phyloP scores from a whole-genome alignment of 352 stramenopile species.

The Phytopythium ostracodes region DNA sequence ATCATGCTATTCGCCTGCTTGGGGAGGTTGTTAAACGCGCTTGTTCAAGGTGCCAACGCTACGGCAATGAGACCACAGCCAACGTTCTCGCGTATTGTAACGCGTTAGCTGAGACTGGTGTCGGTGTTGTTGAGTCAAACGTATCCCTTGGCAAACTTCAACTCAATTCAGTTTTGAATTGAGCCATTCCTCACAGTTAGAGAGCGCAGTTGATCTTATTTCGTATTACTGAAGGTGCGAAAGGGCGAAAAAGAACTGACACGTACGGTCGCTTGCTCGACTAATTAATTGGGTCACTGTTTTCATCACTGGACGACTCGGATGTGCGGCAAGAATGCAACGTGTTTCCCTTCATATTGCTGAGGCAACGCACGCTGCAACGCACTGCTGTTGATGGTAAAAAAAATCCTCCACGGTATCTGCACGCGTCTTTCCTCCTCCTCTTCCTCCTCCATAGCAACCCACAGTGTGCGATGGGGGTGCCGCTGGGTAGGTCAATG shows the following conservation, averaged over 20 bases:
- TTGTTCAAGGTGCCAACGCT: neutral
- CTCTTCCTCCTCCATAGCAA: too few species aligned
- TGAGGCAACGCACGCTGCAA: neutral
- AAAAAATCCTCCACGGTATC: neutral
- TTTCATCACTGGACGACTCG: too few species aligned
- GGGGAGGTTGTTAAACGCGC: neutral
- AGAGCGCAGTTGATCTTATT: neutral
- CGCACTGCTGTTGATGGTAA: neutral
- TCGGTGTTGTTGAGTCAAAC: neutral
- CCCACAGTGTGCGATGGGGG: too few species aligned
- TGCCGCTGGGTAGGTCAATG: neutral
- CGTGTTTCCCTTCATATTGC: conserved; percentile 1
- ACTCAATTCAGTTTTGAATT: conserved; percentile 20
- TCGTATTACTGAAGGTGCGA: neutral
- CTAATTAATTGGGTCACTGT: neutral
- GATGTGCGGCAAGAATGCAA: neutral
- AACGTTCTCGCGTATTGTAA: too few species aligned
- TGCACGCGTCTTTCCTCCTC: neutral
- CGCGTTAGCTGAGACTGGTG: too few species aligned
- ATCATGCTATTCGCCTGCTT: conserved; percentile 8
- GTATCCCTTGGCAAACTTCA: conserved; percentile 4
- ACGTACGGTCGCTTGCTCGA: neutral
- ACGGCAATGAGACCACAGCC: too few species aligned
- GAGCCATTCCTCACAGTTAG: neutral
- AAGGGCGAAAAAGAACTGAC: neutral